Evolutionary conservation across 2,329 filamentous ascomycete species (phyloP).

Genomic region (Parafenestella ontariensis): DNA sequence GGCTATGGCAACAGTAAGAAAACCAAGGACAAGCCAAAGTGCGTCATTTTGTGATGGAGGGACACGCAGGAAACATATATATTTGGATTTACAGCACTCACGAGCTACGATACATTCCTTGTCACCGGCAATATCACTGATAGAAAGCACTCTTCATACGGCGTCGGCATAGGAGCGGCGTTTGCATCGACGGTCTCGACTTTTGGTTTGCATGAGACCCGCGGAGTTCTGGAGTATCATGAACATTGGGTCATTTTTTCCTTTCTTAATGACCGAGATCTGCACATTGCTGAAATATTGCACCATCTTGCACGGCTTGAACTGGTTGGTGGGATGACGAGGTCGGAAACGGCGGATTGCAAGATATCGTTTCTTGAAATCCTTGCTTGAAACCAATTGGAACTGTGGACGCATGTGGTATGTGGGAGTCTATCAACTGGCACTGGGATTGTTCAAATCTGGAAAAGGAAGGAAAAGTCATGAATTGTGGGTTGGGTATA

Average conservation of each 20-base stretch:
- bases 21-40: constrained; percentile 41
- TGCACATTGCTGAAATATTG: constrained; percentile 23
- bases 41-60: constrained; percentile 43
- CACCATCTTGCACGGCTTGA: constrained; percentile 32
- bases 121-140: constrained; percentile 35
- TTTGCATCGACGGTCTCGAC: constrained; percentile 43
- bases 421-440: constrained; percentile 14
- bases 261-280: constrained; percentile 18
- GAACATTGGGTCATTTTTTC: constrained; percentile 21
- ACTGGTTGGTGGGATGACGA: constrained; percentile 11
- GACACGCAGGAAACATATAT: constrained; percentile 18
- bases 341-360: not conserved
- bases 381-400: constrained; percentile 2
- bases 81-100: constrained; percentile 37
- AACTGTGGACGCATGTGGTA: constrained; percentile 11
- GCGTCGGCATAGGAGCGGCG: constrained; percentile 48
- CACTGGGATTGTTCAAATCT: constrained; percentile 5
- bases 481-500: constrained; percentile 17
- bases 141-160: constrained; percentile 40
- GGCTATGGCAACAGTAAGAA: constrained; percentile 19
- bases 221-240: constrained; percentile 42
- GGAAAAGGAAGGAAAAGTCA: constrained; percentile 25
- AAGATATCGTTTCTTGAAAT: not conserved
- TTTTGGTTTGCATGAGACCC: constrained; percentile 39
- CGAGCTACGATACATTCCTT: constrained; percentile 34